Evolutionary conservation across 495 filamentous ascomycete species (phyloP).

Genomic region (Amniculicola lignicola): DNA sequence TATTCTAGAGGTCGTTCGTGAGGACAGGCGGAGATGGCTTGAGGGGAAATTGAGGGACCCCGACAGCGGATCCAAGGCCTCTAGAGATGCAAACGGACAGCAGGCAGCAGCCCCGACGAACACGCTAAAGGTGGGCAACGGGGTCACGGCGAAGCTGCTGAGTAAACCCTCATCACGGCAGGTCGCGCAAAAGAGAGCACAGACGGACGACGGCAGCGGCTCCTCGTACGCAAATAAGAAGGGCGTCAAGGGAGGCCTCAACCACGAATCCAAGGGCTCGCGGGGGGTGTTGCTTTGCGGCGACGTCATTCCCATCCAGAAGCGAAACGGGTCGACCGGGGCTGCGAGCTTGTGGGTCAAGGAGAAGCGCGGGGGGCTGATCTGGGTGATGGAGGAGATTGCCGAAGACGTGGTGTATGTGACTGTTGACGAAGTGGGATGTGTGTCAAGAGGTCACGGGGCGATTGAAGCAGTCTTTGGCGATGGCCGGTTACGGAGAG

Average conservation of each 20-base stretch:
- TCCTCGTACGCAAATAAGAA: conserved; percentile 58
- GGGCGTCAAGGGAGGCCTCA: conserved; percentile 36
- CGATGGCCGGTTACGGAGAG: conserved; percentile 58
- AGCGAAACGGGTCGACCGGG: conserved; percentile 85
- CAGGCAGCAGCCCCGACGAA: conserved; percentile 48
- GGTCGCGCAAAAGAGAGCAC: conserved; percentile 50
- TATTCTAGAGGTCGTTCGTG: conserved; percentile 88
- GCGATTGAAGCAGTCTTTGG: conserved; percentile 78
- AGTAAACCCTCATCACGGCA: conserved; percentile 81
- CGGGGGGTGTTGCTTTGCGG: conserved; percentile 91
- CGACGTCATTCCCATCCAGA: conserved; percentile 94
- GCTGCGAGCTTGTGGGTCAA: conserved; percentile 97
- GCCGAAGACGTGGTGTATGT: conserved; percentile 84
- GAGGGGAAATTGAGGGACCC: conserved; percentile 72
- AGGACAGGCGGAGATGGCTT: conserved; percentile 86
- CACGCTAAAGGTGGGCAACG: conserved; percentile 62
- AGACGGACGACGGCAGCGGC: conserved; percentile 72
- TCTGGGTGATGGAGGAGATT: conserved; percentile 98
- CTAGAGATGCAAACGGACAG: conserved; percentile 44
- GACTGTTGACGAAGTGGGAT: conserved; percentile 67
- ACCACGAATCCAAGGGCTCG: conserved; percentile 67
- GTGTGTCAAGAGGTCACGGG: conserved; percentile 64
- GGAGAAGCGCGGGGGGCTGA: conserved; percentile 87
- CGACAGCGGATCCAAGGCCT: conserved; percentile 46
- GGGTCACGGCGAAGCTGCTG: conserved; percentile 79